These are phyloP conservation scores for Synchytrium microbalum DNA, from an alignment of 371 early-diverging fungal genomes.

Conservation along the genomic window DNA sequence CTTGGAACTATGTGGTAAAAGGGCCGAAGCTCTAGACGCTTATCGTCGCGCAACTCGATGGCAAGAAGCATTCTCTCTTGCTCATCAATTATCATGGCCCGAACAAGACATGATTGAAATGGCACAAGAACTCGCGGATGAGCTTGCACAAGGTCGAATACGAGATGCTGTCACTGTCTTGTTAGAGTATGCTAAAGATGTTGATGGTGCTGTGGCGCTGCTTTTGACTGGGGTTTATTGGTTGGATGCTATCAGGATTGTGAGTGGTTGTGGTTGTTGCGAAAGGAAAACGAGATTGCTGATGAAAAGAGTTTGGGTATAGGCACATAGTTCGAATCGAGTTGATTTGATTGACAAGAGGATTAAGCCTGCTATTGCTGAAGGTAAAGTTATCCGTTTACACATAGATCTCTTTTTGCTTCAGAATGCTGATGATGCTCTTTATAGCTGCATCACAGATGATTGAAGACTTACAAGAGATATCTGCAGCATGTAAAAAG, in stretches of 20 bases:
- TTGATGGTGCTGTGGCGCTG: neutral
- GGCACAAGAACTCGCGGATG: neutral
- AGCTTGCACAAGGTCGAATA: neutral
- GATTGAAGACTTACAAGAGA: slow-evolving; percentile 65
- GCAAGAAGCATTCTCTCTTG: slow-evolving; percentile 63
- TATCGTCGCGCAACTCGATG: slow-evolving; percentile 59
- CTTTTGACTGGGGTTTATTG: neutral
- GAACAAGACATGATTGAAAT: neutral
- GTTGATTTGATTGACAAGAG: neutral
- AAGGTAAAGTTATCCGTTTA: neutral
- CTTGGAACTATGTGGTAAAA: slow-evolving; percentile 57
- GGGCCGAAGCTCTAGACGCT: slow-evolving; percentile 55
- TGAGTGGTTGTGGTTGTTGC: too few relatives aligned
- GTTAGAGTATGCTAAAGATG: neutral
- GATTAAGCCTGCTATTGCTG: neutral
- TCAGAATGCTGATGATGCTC: slow-evolving; percentile 21
- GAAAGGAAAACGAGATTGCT: too few relatives aligned
- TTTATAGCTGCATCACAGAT: slow-evolving; percentile 31
- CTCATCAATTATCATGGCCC: slow-evolving; percentile 14
- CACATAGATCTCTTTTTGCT: neutral
- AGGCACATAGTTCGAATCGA: neutral
- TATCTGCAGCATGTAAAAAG: slow-evolving; percentile 59
- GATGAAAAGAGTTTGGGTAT: too few relatives aligned
- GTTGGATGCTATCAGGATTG: neutral
- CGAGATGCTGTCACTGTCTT: neutral